Evolutionary conservation across 2,329 filamentous ascomycete species (phyloP).

Genomic region (Emydomyces testavorans): DNA sequence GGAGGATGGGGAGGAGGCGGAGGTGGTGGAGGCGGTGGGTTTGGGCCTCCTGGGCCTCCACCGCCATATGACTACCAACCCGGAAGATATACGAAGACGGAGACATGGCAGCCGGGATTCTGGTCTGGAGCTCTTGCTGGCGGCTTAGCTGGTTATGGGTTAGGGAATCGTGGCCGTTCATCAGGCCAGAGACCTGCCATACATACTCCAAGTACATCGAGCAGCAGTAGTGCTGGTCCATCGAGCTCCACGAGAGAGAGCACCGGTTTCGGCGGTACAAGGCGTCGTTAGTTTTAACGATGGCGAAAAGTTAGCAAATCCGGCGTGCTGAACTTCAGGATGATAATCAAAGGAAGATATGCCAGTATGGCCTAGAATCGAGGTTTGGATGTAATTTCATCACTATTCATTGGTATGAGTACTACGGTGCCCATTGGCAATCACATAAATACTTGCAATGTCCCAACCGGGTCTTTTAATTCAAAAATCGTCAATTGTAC

Average conservation of each 20-base stretch:
- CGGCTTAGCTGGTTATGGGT: constrained; percentile 33
- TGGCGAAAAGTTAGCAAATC: neutral
- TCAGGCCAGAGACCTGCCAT: neutral
- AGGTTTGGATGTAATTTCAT: neutral
- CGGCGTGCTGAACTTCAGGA: no score
- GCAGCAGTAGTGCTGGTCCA: constrained; percentile 10
- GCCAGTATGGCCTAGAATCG: no score
- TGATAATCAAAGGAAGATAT: no score
- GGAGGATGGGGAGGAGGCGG: constrained; percentile 16
- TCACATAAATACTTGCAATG: neutral
- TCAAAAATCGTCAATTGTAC: constrained; percentile 26
- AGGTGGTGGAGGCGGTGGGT: constrained; percentile 17
- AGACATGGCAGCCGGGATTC: constrained; percentile 37
- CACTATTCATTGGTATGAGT: no score
- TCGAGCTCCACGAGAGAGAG: constrained; percentile 13
- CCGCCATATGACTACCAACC: constrained; percentile 35
- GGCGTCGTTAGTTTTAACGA: constrained; percentile 7
- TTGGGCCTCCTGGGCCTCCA: constrained; percentile 20
- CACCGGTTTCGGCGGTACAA: constrained; percentile 15
- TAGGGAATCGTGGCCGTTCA: constrained; percentile 25
- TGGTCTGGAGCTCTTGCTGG: constrained; percentile 38
- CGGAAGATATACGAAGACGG: constrained; percentile 17
- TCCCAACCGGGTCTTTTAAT: neutral
- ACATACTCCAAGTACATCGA: constrained; percentile 4
- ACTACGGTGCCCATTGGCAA: no score